A percentile compares a stretch with the other conserved stretches of the same genome.
Conservation (phyloP, 2,329 filamentous ascomycete species). For the Nectriaceae sp. region DNA sequence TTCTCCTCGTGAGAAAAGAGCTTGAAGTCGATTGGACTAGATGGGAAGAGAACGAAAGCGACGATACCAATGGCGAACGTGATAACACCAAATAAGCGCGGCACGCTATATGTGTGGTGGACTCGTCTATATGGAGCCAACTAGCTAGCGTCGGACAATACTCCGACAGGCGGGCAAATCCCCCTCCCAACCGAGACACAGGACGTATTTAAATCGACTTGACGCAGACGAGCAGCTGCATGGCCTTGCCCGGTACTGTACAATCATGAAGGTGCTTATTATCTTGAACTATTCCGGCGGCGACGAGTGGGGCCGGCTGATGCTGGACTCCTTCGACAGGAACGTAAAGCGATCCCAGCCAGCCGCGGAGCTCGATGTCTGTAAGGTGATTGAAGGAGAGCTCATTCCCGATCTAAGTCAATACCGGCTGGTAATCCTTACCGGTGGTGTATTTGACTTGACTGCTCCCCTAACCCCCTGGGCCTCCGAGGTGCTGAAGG, state of each 20-base stretch:
- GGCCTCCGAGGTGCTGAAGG: neutral
- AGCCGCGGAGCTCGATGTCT: conserved; percentile 1
- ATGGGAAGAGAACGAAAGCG: conserved; percentile 4
- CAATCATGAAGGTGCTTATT: neutral
- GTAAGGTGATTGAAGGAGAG: neutral
- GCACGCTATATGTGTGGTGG: neutral
- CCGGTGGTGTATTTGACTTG: conserved; percentile 9
- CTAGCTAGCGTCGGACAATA: too few relatives aligned
- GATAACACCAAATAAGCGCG: conserved; percentile 6
- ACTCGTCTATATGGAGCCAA: too few relatives aligned
- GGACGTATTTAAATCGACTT: too few relatives aligned
- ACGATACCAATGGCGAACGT: neutral
- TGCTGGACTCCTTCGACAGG: neutral
- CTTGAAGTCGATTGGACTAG: conserved; percentile 5
- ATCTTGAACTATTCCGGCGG: neutral
- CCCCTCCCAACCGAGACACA: too few relatives aligned
- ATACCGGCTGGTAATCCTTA: conserved; percentile 7
- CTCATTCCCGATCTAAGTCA: neutral
- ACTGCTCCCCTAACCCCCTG: neutral
- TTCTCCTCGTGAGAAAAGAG: conserved; percentile 6
- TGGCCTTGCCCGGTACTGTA: too few relatives aligned
- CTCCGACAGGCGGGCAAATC: too few relatives aligned
- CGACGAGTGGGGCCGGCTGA: neutral
- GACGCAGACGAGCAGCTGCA: neutral
- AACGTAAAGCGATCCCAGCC: neutral